Evolutionary conservation across 352 stramenopile species (phyloP), one percentile per base, ranked within the genome.

Genomic region (Pythium pectinolyticum): DNA sequence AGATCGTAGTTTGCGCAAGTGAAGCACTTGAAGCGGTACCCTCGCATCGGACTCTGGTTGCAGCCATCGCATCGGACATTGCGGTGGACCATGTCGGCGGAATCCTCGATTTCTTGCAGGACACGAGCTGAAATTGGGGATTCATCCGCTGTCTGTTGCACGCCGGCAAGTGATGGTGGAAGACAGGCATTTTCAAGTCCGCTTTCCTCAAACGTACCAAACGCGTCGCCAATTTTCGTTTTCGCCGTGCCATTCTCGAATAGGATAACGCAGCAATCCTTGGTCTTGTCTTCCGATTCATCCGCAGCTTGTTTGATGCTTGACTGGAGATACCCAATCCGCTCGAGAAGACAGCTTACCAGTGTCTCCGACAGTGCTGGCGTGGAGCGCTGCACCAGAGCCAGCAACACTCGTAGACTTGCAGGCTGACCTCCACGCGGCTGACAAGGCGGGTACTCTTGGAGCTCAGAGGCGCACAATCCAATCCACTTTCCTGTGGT

Each of bases 1-100:
- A 93, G 63, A 57, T 93, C 84, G 62, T 90, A 93, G 50, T 93
- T 90, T 1, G 82, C 55, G 37, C 84, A 93, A 10, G 69, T 77
- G 32, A 83, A 88, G 27, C 84, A 93, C 64, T 93, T 93, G 61
- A 90, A 90, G 14, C 84, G 78, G 51, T 78, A 89, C 12, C 84
- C 84, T 39, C 67, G 63, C 32, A 93, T 50, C 1, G 84, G 84
- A 54, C 70, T 91, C 49, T 88, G 76, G 56, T 89, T 85, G 49
- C 84, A 93, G 14, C 82, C 81, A 57, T 93, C 84, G 58, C 84
- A 93, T 19, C 83, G 80, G n/a, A 93, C 84, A 53, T 78, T 89
- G 17, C 77, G 69, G 66, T 87, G 80, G 5, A 80, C 75, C 58
- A 85, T 73, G 61, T 69, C 34, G 46, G 46, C n/a, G 1, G 19